Conservation (phyloP, 1,284 basidiomycete genomes). For the Puccinia horiana region DNA sequence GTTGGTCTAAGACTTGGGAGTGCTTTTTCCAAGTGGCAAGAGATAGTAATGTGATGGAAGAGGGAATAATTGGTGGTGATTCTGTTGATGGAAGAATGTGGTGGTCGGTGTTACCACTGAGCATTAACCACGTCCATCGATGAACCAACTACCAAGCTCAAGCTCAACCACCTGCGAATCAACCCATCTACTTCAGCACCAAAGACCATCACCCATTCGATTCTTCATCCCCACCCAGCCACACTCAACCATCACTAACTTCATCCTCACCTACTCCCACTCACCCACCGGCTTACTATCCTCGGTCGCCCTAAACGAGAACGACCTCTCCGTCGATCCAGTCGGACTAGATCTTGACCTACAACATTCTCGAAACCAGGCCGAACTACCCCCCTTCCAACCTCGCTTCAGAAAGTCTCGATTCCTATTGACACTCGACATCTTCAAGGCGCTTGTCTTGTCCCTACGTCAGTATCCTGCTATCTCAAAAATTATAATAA, state of each 20-base stretch:
- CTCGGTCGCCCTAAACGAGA: constrained; percentile 27
- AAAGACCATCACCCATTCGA: not conserved
- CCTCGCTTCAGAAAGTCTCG: not conserved
- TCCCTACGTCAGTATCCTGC: not conserved
- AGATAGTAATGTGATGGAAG: too few species aligned
- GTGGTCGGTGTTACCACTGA: too few species aligned
- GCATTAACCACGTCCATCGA: not conserved
- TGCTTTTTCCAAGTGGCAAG: too few species aligned
- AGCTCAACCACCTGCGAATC: not conserved
- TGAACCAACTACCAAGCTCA: not conserved
- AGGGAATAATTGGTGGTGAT: too few species aligned
- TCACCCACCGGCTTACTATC: not conserved
- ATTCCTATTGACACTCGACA: constrained; percentile 20
- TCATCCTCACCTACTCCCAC: constrained; percentile 28
- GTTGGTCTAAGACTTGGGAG: too few species aligned
- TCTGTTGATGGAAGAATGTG: too few species aligned
- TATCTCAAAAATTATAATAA: not conserved
- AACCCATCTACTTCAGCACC: not conserved
- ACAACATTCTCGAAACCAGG: too few species aligned
- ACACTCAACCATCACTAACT: constrained; percentile 24
- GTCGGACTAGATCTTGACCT: constrained; percentile 28
- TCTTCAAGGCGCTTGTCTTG: constrained; percentile 20
- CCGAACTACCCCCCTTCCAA: not conserved
- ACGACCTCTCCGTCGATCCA: constrained; percentile 33
- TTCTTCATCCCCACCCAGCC: constrained; percentile 11